Evolutionary conservation across 202 grass and related monocot species (phyloP).

Genomic region (Zizania palustris): DNA sequence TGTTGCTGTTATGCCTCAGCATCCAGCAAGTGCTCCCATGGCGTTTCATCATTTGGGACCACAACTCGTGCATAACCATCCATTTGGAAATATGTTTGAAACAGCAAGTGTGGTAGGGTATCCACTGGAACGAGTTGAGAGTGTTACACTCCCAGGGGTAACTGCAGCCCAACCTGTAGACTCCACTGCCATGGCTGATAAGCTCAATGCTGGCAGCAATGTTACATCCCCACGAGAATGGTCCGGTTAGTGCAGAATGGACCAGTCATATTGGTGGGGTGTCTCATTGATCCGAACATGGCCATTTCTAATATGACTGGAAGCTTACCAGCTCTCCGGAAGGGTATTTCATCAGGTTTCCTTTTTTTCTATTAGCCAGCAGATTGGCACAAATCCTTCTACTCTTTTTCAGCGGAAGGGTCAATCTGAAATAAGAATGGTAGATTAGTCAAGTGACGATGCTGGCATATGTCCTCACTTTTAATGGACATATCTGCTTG

Average conservation of each 20-base stretch:
- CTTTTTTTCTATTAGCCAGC: slow-evolving; percentile 50
- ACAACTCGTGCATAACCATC: slow-evolving; percentile 55
- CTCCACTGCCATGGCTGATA: slow-evolving; percentile 53
- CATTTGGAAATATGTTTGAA: slow-evolving; percentile 73
- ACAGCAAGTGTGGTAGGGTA: slow-evolving; percentile 77
- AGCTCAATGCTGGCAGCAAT: slow-evolving; percentile 69
- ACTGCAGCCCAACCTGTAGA: slow-evolving; percentile 59
- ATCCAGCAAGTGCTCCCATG: slow-evolving; percentile 41
- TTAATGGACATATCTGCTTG: slow-evolving; percentile 62
- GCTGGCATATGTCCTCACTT: slow-evolving; percentile 56
- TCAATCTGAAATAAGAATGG: slow-evolving; percentile 58
- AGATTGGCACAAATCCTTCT: slow-evolving; percentile 44
- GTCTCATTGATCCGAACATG: slow-evolving; percentile 4
- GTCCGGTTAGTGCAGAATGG: slow-evolving; percentile 44
- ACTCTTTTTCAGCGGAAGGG: slow-evolving; percentile 56
- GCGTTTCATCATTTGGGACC: slow-evolving; percentile 47
- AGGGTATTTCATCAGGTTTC: slow-evolving; percentile 47
- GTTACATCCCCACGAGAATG: slow-evolving; percentile 59
- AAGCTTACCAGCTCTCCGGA: slow-evolving; percentile 30
- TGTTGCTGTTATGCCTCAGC: slow-evolving; percentile 61
- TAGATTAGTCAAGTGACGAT: slow-evolving; percentile 56
- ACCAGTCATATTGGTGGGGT: slow-evolving; percentile 8
- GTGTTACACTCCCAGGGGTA: slow-evolving; percentile 47
- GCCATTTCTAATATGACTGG: background rate
- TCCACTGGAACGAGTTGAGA: slow-evolving; percentile 55